A percentile compares a stretch with the other conserved stretches of the same genome.
These are phyloP conservation scores for Polyplosphaeria fusca DNA, from an alignment of 495 filamentous ascomycete species.

Conservation along the genomic window DNA sequence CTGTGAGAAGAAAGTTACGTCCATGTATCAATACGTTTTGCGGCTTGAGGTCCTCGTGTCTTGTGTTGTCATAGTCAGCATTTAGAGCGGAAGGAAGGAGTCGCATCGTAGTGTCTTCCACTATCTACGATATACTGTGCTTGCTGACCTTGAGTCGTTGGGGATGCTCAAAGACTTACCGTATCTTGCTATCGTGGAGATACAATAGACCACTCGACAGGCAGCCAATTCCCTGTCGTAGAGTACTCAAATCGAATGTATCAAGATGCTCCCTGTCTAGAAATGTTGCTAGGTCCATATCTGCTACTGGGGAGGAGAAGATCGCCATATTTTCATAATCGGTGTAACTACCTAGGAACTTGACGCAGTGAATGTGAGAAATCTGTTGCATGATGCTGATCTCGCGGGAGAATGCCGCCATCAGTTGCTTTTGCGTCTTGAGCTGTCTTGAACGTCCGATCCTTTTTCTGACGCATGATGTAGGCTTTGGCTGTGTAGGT, in stretches of 20 bases:
- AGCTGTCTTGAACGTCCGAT: slow-evolving; percentile 3
- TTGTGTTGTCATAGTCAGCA: not conserved
- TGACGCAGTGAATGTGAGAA: slow-evolving; percentile 8
- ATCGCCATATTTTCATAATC: not conserved
- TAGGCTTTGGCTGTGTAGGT: not conserved
- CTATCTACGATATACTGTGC: too few species aligned
- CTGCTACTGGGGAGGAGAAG: slow-evolving; percentile 6
- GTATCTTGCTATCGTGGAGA: not conserved
- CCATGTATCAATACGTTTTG: slow-evolving; percentile 20
- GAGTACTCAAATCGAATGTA: not conserved
- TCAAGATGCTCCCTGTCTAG: not conserved
- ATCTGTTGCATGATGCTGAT: slow-evolving; percentile 5
- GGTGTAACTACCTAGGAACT: slow-evolving; percentile 1
- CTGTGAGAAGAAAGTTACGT: slow-evolving; percentile 6
- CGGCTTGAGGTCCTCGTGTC: slow-evolving; percentile 22
- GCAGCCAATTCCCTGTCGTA: not conserved
- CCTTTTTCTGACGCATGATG: slow-evolving; percentile 6
- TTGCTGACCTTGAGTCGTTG: too few species aligned
- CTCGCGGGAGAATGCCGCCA: slow-evolving; percentile 2
- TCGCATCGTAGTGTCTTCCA: too few species aligned
- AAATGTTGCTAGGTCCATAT: slow-evolving; percentile 13
- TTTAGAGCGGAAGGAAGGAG: too few species aligned
- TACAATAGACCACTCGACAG: not conserved
- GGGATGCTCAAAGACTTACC: too few species aligned
- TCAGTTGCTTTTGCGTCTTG: slow-evolving; percentile 7